phyloP scores from a whole-genome alignment of 2,329 filamentous ascomycete genomes.

The Kalaharituber pfeilii region DNA sequence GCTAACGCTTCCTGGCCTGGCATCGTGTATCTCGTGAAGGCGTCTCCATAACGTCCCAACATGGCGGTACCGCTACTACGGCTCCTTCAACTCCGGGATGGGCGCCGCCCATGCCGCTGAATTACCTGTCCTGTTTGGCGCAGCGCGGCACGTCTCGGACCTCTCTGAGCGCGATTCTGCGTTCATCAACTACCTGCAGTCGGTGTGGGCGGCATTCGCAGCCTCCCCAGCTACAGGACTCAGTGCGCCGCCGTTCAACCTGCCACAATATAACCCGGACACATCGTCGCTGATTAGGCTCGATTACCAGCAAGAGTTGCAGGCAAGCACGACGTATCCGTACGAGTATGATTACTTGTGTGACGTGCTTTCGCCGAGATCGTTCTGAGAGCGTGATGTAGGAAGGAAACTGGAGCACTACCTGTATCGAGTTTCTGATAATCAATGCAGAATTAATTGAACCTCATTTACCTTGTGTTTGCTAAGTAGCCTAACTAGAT shows the following conservation, averaged over 20 bases:
- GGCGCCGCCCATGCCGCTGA: background rate
- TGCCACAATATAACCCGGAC: background rate
- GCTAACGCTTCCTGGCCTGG: background rate
- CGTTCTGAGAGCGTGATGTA: no score
- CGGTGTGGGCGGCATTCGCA: constrained; percentile 3
- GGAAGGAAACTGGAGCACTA: no score
- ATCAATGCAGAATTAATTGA: no score
- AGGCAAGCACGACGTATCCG: background rate
- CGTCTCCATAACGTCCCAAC: constrained; percentile 1
- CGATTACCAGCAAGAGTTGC: background rate
- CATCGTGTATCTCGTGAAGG: background rate
- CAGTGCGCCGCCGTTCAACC: background rate
- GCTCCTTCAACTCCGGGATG: background rate
- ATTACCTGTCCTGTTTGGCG: background rate
- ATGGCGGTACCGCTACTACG: background rate
- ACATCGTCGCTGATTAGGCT: background rate
- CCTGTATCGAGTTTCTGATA: no score
- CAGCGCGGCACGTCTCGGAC: background rate
- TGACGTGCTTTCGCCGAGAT: no score
- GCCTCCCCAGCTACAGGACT: constrained; percentile 1
- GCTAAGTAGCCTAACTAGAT: no score
- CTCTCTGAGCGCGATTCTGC: background rate
- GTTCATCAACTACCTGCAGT: background rate
- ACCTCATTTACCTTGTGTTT: no score
- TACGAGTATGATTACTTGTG: background rate